Evolutionary conservation across 1,284 basidiomycete species (phyloP), one percentile per base, ranked within the genome.

Genomic region (Cerioporus squamosus): DNA sequence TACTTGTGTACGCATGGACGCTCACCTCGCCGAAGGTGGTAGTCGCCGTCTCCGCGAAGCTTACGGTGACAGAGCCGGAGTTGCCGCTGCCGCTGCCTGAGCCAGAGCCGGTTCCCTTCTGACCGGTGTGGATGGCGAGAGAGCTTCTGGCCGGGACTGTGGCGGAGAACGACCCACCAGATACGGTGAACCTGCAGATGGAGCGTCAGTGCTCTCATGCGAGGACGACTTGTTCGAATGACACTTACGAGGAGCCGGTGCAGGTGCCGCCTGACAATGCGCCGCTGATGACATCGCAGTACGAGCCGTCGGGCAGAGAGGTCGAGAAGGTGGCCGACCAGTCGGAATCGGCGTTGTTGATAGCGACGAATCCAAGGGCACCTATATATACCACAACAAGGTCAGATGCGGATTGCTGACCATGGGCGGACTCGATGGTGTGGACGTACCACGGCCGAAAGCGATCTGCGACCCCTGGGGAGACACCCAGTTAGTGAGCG

Each of bases 201-300:
- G 20, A 18, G 26, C 20, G 18, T 31, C 5, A 61, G 18, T 31
- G 17, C 20, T 6, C 14, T 6, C 20, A 2, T 10, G 18, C 20
- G n/a, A 22, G 18, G 6, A 22, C 44, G 26, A 42, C n/a, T 44
- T 26, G 42, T 20, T 10, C 24, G 17, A 43, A 29, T 10, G 39
- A 31, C 6, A 74, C 81, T 57, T 66, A 88, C 85, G 75, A 72
- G 36, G 70, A 61, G 0, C 85, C 85, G 0, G 80, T 77, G 70
- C 87, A 88, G 3, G 63, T 61, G 1, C 79, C 80, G 5, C 44
- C 50, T 0, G 67, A 70, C 1, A 69, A 72, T 36, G 63, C 69
- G 3, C 85, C 86, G 52, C 76, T 79, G 42, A 87, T 75, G 26
- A 89, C 84, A 68, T 90, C 84, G 69, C 87, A 90, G 67, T 89